Conservation (phyloP, 345 rosid species). For the Citrus medica region DNA sequence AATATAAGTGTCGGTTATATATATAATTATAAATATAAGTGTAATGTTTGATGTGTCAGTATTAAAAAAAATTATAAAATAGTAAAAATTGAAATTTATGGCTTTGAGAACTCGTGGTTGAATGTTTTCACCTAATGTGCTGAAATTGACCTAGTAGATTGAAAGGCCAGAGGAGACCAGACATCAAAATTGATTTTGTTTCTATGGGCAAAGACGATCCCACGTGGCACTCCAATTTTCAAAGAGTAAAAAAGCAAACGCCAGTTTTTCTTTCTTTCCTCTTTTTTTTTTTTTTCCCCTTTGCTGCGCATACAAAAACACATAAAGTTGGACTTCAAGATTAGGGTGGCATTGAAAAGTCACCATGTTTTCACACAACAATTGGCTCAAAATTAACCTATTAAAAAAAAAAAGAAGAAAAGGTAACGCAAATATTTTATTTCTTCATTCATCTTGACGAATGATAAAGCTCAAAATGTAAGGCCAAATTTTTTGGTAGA, state of each 20-base stretch:
- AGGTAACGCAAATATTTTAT: not conserved
- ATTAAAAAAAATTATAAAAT: too few species aligned
- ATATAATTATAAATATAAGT: too few species aligned
- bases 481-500: not conserved
- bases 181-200: not conserved
- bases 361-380: conserved; percentile 1
- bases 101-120: not conserved
- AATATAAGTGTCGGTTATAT: too few species aligned
- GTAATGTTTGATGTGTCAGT: too few species aligned
- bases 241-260: not conserved
- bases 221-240: conserved; percentile 2
- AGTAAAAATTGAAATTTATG: too few species aligned
- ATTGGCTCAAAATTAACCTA: not conserved
- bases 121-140: not conserved
- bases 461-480: not conserved
- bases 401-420: not conserved
- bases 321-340: not conserved
- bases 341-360: not conserved
- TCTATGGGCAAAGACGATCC: conserved; percentile 4
- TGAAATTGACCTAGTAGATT: not conserved
- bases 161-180: not conserved
- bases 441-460: too few species aligned
- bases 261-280: not conserved
- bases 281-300: not conserved
- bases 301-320: not conserved